Conservation (phyloP, 1,139 yeast species). For the Candida smagusa region DNA sequence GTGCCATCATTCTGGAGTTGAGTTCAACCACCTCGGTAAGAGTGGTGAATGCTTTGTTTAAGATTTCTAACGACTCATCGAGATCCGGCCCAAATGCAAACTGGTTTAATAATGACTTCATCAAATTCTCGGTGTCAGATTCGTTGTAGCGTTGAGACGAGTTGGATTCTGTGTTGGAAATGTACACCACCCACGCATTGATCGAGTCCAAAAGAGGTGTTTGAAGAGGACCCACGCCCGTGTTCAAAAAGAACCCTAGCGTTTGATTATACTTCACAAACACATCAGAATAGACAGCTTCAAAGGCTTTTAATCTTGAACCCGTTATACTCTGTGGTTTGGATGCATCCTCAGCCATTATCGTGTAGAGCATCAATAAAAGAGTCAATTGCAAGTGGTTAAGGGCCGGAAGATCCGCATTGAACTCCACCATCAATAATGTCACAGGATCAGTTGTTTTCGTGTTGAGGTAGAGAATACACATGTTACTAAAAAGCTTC, state of each 20-base stretch:
- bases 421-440: background rate
- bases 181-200: conserved; percentile 33
- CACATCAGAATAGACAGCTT: conserved; percentile 4
- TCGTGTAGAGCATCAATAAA: conserved; percentile 26
- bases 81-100: conserved; percentile 13
- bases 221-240: conserved; percentile 14
- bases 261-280: conserved; percentile 9
- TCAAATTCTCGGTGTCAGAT: conserved; percentile 16
- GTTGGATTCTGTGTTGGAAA: conserved; percentile 32
- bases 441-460: conserved; percentile 4
- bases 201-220: conserved; percentile 25
- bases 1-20: conserved; percentile 38
- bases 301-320: conserved; percentile 2
- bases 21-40: conserved; percentile 47
- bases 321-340: conserved; percentile 23
- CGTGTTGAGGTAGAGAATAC: conserved; percentile 40
- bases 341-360: conserved; percentile 54
- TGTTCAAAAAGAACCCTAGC: conserved; percentile 2
- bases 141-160: conserved; percentile 33
- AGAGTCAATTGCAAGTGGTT: conserved; percentile 10
- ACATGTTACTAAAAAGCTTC: conserved; percentile 49
- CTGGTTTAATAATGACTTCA: conserved; percentile 19
- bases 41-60: conserved; percentile 30
- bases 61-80: conserved; percentile 17
- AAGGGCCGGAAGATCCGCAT: conserved; percentile 1